These are phyloP conservation scores for Galerina marginata DNA, from an alignment of 768 basidiomycete genomes.

Conservation along the genomic window DNA sequence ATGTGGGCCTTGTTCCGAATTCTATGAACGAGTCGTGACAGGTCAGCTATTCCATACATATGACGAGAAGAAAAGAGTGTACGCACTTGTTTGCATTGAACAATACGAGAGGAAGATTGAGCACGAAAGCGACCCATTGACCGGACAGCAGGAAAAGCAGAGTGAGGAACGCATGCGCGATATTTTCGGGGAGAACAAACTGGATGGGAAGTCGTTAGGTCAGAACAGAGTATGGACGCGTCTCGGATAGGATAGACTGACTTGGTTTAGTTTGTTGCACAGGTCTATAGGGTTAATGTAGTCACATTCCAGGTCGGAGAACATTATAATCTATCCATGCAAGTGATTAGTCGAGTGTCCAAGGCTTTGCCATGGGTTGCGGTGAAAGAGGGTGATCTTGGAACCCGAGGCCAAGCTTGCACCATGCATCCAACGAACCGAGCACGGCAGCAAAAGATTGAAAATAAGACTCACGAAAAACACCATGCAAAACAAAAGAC, in stretches of 20 bases:
- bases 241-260: slow-evolving; percentile 38
- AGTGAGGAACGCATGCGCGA: slow-evolving; percentile 91
- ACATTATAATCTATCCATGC: slow-evolving; percentile 92
- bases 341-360: slow-evolving; percentile 10
- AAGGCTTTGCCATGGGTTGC: background rate
- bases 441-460: background rate
- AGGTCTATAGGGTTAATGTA: slow-evolving; percentile 99
- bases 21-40: slow-evolving; percentile 45
- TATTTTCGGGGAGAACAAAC: slow-evolving; percentile 98
- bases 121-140: slow-evolving; percentile 92
- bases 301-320: slow-evolving; percentile 98
- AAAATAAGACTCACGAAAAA: slow-evolving; percentile 82
- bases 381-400: too few species aligned
- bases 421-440: too few species aligned
- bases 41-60: slow-evolving; percentile 2
- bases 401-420: too few species aligned
- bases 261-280: slow-evolving; percentile 98
- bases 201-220: slow-evolving; percentile 33
- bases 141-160: slow-evolving; percentile 91
- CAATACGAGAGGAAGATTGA: slow-evolving; percentile 87
- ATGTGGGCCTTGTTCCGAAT: slow-evolving; percentile 94
- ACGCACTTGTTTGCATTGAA: slow-evolving; percentile 95
- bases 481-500: slow-evolving; percentile 96
- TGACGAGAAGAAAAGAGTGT: slow-evolving; percentile 8
- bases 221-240: background rate